Conservation (phyloP, 2,329 filamentous ascomycete genomes). For the Microthyrium microscopicum region DNA sequence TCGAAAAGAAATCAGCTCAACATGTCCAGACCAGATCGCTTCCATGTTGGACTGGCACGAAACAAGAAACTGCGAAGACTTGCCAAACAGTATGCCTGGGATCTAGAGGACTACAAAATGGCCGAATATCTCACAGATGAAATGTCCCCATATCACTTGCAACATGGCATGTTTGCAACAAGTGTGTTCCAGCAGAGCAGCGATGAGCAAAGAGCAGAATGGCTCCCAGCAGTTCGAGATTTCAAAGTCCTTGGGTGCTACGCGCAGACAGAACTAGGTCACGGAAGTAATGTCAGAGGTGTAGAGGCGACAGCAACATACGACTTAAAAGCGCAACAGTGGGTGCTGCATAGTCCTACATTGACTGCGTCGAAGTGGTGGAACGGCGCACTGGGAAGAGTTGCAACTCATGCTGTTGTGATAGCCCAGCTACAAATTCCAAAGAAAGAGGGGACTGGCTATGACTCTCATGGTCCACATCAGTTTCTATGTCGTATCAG, state of each 20-base stretch:
- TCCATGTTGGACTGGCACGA: conserved; percentile 34
- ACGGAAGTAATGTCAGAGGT: conserved; percentile 35
- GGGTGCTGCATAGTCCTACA: conserved; percentile 34
- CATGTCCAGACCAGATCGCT: conserved; percentile 33
- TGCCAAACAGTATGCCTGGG: conserved; percentile 29
- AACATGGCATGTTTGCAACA: conserved; percentile 33
- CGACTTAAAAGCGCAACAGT: conserved; percentile 28
- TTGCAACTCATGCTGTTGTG: conserved; percentile 39
- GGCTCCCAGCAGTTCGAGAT: conserved; percentile 31
- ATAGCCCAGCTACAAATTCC: conserved; percentile 35
- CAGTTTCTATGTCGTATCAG: conserved; percentile 36
- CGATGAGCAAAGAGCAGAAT: conserved; percentile 30
- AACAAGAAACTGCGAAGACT: conserved; percentile 33
- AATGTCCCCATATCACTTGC: conserved; percentile 35
- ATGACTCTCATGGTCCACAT: conserved; percentile 32
- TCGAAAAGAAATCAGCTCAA: conserved; percentile 34
- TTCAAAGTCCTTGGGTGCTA: conserved; percentile 36
- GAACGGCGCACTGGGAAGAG: conserved; percentile 35
- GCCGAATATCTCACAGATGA: conserved; percentile 36
- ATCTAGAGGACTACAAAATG: conserved; percentile 33
- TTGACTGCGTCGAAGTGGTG: conserved; percentile 38
- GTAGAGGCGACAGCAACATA: conserved; percentile 32
- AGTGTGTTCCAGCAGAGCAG: conserved; percentile 34
- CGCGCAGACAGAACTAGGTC: conserved; percentile 35
- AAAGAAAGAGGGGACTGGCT: conserved; percentile 9